A percentile compares a stretch with the other conserved stretches of the same genome.
These are phyloP conservation scores for Onygenales sp. DNA, from an alignment of 2,329 filamentous ascomycete species.

Conservation along the genomic window DNA sequence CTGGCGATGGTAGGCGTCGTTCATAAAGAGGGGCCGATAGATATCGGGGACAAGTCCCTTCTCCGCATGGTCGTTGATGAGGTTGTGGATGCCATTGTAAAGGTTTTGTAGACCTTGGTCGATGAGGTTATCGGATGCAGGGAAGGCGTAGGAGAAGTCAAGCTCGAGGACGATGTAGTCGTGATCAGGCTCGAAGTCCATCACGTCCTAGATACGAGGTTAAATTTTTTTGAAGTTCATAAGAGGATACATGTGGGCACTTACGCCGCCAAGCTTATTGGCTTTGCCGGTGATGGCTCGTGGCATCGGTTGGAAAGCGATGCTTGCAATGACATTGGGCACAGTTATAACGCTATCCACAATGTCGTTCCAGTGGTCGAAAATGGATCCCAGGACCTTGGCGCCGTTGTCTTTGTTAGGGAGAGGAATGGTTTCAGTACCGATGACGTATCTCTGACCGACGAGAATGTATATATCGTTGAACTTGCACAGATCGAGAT, in stretches of 20 bases:
- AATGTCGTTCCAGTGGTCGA: slow-evolving; percentile 26
- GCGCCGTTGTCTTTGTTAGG: slow-evolving; percentile 20
- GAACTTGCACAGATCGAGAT: slow-evolving; percentile 36
- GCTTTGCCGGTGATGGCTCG: slow-evolving; percentile 21
- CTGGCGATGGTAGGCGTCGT: slow-evolving; percentile 35
- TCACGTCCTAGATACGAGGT: slow-evolving; percentile 36
- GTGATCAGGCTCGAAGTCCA: slow-evolving; percentile 31
- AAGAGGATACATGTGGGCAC: slow-evolving; percentile 33
- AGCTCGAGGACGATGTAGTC: slow-evolving; percentile 34
- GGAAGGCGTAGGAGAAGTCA: slow-evolving; percentile 18
- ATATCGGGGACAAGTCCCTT: slow-evolving; percentile 20
- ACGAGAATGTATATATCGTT: slow-evolving; percentile 19
- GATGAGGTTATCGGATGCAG: slow-evolving; percentile 24
- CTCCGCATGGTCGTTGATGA: slow-evolving; percentile 16
- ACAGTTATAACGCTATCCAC: slow-evolving; percentile 22
- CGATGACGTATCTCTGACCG: slow-evolving; percentile 29
- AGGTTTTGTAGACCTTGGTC: slow-evolving; percentile 29
- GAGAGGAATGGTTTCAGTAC: slow-evolving; percentile 30
- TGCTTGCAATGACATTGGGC: slow-evolving; percentile 20
- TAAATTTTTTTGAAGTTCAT: slow-evolving; percentile 33
- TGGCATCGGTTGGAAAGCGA: slow-evolving; percentile 31
- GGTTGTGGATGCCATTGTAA: slow-evolving; percentile 23
- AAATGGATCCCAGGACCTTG: slow-evolving; percentile 22
- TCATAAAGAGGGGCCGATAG: slow-evolving; percentile 39
- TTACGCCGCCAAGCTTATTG: slow-evolving; percentile 23